phyloP scores from a whole-genome alignment of 2,329 filamentous ascomycete species.

The Botrytis deweyae region DNA sequence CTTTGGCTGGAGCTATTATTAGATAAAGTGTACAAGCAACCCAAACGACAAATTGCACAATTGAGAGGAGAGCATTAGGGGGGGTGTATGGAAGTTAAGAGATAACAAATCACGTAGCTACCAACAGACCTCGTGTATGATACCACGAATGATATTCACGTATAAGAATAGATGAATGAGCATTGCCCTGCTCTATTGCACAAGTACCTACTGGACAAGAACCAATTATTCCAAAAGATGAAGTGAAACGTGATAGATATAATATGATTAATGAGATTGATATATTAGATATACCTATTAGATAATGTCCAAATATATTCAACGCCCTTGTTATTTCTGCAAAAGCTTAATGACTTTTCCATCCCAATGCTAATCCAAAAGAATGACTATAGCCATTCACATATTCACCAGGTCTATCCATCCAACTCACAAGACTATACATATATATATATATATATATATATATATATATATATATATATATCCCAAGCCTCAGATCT shows the following conservation, averaged over 20 bases:
- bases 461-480: no score
- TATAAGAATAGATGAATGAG: background rate
- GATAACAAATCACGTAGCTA: background rate
- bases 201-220: background rate
- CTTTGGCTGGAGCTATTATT: slow-evolving; percentile 75
- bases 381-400: background rate
- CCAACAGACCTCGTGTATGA: background rate
- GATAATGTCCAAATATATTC: background rate
- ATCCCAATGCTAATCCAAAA: background rate
- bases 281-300: background rate
- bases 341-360: background rate
- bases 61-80: background rate
- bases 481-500: background rate
- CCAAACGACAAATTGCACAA: background rate
- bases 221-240: background rate
- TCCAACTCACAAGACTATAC: background rate
- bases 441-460: no score
- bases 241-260: background rate
- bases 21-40: slow-evolving; percentile 53
- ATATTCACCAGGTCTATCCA: background rate
- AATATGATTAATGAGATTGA: background rate
- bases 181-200: background rate
- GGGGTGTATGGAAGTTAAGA: background rate
- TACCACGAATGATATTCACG: background rate
- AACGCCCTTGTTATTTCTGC: background rate